Evolutionary conservation across 257 asterid genomes (phyloP), one percentile per base, ranked within the genome.

Genomic region (Lithospermum erythrorhizon): DNA sequence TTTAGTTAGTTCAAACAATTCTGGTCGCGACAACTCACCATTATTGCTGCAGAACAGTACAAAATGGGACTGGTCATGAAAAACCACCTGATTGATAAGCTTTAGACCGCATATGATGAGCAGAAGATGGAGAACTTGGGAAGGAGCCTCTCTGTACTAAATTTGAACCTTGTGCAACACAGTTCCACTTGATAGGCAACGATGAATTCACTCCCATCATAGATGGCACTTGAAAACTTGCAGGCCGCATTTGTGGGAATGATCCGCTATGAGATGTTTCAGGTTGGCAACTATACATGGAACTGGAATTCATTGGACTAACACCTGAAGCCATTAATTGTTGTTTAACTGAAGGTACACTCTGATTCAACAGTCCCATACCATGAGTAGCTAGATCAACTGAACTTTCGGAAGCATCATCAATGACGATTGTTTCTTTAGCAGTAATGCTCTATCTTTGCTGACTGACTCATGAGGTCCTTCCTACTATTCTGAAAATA

Each of bases 401-500:
- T 68, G 69, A 75, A 32, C 49, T 64, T 61, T 79, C 78, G 6
- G 76, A 79, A 2, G 81, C 62, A 74, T 68, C 94, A 57, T 83
- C 82, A 25, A 82, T 78, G 10, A 77, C 66, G 22, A 76, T 78
- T 45, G 77, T 59, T 59, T 87, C 87, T 66, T 68, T 72, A 63
- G n/a, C 57, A n/a, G 53, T 61, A 25, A 70, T 70, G 53, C 67
- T 47, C 79, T 86, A 14, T 80, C 95, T 61, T 79, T 83, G 75
- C 73, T 55, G 32, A 55, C 35, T 19, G 20, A 27, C 32, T 15
- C 35, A 55, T 55, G 24, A 55, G 71, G 81, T 90, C 79, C 77
- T 90, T 90, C 11, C 97, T 96, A 90, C 87, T 73, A 90, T 79
- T 74, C 96, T 79, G 66, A 90, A 75, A 48, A 90, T 82, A 24